These are phyloP conservation scores for Pythium phragmiticola DNA, from an alignment of 352 stramenopile species.

Conservation along the genomic window DNA sequence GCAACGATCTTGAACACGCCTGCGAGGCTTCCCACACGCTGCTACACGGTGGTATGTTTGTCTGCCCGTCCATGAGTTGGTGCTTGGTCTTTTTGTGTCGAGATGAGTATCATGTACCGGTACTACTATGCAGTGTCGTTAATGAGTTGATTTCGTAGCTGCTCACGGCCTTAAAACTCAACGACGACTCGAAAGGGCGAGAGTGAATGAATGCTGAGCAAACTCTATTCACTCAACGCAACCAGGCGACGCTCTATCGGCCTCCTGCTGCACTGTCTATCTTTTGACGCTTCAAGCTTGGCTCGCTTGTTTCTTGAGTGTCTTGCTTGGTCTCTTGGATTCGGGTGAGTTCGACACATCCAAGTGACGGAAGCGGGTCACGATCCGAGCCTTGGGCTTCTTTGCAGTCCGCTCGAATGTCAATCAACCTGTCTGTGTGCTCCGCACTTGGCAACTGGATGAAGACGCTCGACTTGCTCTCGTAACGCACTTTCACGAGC, in stretches of 20 bases:
- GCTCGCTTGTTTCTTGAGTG: conserved; percentile 2
- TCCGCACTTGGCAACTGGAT: conserved; percentile 16
- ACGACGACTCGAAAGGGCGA: no score
- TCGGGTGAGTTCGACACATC: conserved; percentile 22
- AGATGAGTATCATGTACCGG: no score
- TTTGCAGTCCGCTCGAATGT: conserved; percentile 17
- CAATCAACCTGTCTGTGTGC: conserved; percentile 14
- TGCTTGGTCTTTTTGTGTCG: no score
- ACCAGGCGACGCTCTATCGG: conserved; percentile 15
- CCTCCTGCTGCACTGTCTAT: not conserved
- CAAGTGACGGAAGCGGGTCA: conserved; percentile 27
- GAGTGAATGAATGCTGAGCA: no score
- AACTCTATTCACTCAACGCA: conserved; percentile 1
- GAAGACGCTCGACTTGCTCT: conserved; percentile 21
- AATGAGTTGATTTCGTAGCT: no score
- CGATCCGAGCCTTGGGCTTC: conserved; percentile 11
- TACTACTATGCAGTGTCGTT: no score
- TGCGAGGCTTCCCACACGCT: conserved; percentile 36
- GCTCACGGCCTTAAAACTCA: no score
- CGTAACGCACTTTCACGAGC: conserved; percentile 21
- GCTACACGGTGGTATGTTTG: not conserved
- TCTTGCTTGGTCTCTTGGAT: not conserved
- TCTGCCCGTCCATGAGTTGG: no score
- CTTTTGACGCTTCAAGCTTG: conserved; percentile 10
- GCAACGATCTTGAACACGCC: conserved; percentile 54